phyloP scores from a whole-genome alignment of 257 asterid species.

The Prunella vulgaris region DNA sequence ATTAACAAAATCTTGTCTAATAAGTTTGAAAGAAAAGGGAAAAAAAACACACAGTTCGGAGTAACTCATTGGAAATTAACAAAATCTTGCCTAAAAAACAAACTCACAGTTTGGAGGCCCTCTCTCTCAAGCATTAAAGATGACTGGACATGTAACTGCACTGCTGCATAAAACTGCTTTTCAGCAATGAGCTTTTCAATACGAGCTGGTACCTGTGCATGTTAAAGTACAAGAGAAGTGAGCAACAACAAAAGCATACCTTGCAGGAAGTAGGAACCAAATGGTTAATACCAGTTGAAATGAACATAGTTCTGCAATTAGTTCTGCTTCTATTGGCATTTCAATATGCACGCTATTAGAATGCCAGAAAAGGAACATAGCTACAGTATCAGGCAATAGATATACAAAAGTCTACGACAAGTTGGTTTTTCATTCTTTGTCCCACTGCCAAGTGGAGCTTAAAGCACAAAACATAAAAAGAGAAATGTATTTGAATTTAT shows the following conservation, averaged over 20 bases:
- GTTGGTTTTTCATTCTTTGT: neutral
- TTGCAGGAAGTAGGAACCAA: conserved; percentile 17
- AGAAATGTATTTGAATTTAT: neutral
- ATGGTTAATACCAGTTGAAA: neutral
- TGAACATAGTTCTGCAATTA: conserved; percentile 6
- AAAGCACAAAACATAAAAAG: conserved; percentile 1
- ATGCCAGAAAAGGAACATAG: neutral
- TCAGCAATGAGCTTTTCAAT: conserved; percentile 90
- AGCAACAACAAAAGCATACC: conserved; percentile 17
- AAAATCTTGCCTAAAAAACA: conserved; percentile 13
- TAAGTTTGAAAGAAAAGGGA: too few species aligned
- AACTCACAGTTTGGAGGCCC: conserved; percentile 95
- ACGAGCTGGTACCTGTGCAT: conserved; percentile 83
- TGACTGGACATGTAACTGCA: conserved; percentile 88
- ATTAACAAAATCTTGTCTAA: conserved; percentile 5
- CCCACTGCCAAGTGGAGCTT: conserved; percentile 12
- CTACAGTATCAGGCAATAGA: neutral
- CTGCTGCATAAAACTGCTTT: conserved; percentile 96
- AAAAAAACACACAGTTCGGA: too few species aligned
- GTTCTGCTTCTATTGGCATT: conserved; percentile 12
- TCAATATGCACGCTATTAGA: conserved; percentile 3
- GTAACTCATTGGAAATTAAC: neutral
- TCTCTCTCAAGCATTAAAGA: conserved; percentile 93
- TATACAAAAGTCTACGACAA: conserved; percentile 11
- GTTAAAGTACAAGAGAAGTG: conserved; percentile 22